phyloP scores from a whole-genome alignment of 495 filamentous ascomycete genomes.

The Cetradonia linearis region DNA sequence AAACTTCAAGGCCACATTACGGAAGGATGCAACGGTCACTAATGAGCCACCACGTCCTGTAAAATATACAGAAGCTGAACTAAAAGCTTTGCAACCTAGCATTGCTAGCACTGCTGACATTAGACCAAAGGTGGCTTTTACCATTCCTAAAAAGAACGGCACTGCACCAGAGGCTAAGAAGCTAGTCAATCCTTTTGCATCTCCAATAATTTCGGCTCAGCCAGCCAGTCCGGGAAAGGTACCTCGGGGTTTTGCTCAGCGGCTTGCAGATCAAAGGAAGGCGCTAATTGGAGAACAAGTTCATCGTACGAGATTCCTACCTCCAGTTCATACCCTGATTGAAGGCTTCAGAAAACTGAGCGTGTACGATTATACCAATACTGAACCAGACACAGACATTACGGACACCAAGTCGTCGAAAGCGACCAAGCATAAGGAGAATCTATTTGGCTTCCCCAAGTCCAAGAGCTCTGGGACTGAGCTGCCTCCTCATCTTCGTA shows the following conservation, averaged over 20 bases:
- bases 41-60: background rate
- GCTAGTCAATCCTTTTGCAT: background rate
- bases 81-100: background rate
- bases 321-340: conserved; percentile 22
- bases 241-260: background rate
- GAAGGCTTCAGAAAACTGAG: conserved; percentile 28
- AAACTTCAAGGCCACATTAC: background rate
- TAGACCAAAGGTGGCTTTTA: background rate
- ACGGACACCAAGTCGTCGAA: background rate
- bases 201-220: background rate
- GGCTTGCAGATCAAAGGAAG: background rate
- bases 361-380: conserved; percentile 14
- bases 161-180: background rate
- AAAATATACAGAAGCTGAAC: background rate
- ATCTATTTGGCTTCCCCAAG: conserved; percentile 7
- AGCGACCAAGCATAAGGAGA: background rate
- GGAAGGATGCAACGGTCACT: background rate
- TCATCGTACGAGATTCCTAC: conserved; percentile 11
- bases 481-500: conserved; percentile 2
- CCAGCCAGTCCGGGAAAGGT: background rate
- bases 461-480: background rate
- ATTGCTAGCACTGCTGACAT: too few relatives aligned
- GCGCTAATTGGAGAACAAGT: conserved; percentile 18
- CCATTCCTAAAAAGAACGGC: background rate
- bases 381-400: background rate